Evolutionary conservation across 768 basidiomycete species (phyloP).

Genomic region (Suillus weaverae): DNA sequence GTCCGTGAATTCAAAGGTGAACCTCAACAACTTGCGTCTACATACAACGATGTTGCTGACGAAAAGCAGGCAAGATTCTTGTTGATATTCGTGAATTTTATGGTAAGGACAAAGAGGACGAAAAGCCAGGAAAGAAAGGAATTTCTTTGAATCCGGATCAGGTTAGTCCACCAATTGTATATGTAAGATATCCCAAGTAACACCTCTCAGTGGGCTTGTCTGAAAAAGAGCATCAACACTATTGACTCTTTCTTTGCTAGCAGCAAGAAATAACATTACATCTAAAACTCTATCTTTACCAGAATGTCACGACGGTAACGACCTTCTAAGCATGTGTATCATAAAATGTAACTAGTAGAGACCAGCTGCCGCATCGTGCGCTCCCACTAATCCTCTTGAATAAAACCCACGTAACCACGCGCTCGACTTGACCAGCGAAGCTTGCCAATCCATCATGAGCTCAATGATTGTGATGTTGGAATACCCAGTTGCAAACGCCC

Average conservation of each 20-base stretch:
- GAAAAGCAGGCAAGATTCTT: constrained; percentile 44
- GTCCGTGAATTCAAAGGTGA: constrained; percentile 51
- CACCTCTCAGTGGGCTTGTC: constrained; percentile 50
- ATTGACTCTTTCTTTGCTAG: constrained; percentile 54
- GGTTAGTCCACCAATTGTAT: constrained; percentile 36
- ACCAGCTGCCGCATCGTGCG: constrained; percentile 71
- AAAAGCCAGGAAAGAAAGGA: constrained; percentile 82
- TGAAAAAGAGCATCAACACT: constrained; percentile 43
- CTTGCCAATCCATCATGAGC: constrained; percentile 61
- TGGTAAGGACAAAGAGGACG: constrained; percentile 48
- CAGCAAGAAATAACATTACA: constrained; percentile 19
- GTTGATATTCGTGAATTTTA: constrained; percentile 82
- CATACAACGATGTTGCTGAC: constrained; percentile 28
- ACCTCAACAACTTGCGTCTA: not conserved
- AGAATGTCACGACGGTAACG: not conserved
- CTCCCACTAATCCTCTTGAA: constrained; percentile 60
- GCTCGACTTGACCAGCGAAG: constrained; percentile 48
- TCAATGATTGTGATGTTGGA: constrained; percentile 55
- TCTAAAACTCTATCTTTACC: not conserved
- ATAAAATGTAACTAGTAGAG: constrained; percentile 35
- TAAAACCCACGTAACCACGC: constrained; percentile 71
- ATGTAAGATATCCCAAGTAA: not conserved
- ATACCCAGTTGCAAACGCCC: constrained; percentile 61
- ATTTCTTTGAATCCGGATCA: constrained; percentile 67
- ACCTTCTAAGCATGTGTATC: constrained; percentile 11